Base-by-base conservation (phyloP, 1,284 basidiomycete genomes). In the Ganoderma resinaceum region DNA sequence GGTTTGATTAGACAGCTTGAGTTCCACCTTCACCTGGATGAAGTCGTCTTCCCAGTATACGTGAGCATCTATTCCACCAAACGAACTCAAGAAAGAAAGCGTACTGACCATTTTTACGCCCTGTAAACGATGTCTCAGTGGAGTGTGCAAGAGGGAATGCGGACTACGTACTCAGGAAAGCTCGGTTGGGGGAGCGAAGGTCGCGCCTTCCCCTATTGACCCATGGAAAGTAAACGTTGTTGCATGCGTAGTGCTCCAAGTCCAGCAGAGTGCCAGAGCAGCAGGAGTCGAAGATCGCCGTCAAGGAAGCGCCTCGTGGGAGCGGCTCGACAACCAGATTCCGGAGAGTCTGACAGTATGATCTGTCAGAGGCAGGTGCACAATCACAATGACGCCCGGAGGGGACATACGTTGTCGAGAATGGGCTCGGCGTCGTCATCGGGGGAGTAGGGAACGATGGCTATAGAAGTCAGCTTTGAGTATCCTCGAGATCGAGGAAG, bases 221-320 rank as follows among this genome's bases (percentile, higher is more conserved):
- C 83, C 84, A 85, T 0, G 84, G 84, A 1, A 84, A 82, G 64
- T 81, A 85, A 1, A 84, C 80, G 1, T 78, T 74, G 67, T 86
- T 85, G 67, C 84, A 86, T 0, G 79, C 77, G 65, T 80, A 80
- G 68, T 86, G 84, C 0, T 81, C 78, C 2, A 85, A 76, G 66
- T 86, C 83, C 0, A 86, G 77, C 40, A 86, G 65, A 0, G 84
- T 83, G 0, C 81, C 84, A 0, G 83, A 84, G 66, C 84, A 83
- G 64, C 84, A 85, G 0, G 84, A 82, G 72, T 86, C 84, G 62
- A 86, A 82, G 6, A 86, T 77, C 3, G 84, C 83, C n/a, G 84
- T 79, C 23, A 86, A 75, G 42, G 76, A 78, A 37, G 78, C 78
- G 9, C 81, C 84, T 6, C 67, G 66, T n/a, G 85, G 83, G 29